Evolutionary conservation across 768 basidiomycete genomes (phyloP).

Genomic region (Amanita exitialis): DNA sequence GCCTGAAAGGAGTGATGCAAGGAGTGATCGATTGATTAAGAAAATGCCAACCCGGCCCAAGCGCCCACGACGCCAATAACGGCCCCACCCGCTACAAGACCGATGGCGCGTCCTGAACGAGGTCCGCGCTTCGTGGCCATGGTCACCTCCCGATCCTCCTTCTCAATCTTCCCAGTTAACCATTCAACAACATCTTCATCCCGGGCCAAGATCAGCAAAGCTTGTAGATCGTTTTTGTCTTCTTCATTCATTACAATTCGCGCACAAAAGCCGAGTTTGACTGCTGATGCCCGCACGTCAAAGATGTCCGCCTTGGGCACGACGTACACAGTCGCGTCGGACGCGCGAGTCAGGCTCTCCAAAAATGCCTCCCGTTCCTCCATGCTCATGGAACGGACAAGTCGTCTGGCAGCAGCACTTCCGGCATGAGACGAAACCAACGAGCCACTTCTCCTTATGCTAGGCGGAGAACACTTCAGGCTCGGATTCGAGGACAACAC

Average conservation of each 20-base stretch:
- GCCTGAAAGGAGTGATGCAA: too few relatives aligned
- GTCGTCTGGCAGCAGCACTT: slow-evolving; percentile 14
- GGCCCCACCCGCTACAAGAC: slow-evolving; percentile 37
- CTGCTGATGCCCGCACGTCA: slow-evolving; percentile 28
- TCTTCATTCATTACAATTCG: slow-evolving; percentile 28
- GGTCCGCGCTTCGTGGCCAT: slow-evolving; percentile 15
- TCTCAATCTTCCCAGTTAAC: slow-evolving; percentile 24
- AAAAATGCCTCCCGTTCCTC: slow-evolving; percentile 44
- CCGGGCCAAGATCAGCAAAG: slow-evolving; percentile 44
- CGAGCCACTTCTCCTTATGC: not conserved
- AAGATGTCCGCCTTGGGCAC: slow-evolving; percentile 35
- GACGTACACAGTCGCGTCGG: slow-evolving; percentile 38
- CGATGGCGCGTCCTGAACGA: not conserved
- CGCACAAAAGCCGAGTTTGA: slow-evolving; percentile 31
- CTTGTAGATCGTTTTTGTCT: slow-evolving; percentile 23
- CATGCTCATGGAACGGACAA: slow-evolving; percentile 39
- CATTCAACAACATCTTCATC: slow-evolving; percentile 35
- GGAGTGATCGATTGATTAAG: slow-evolving; percentile 9
- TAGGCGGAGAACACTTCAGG: not conserved
- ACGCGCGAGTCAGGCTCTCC: slow-evolving; percentile 28
- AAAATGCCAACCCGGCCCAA: slow-evolving; percentile 47
- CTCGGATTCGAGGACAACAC: not conserved
- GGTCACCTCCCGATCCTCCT: slow-evolving; percentile 6
- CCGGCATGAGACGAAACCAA: slow-evolving; percentile 10
- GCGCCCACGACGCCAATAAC: slow-evolving; percentile 52